These are phyloP conservation scores for Fonsecaea pedrosoi DNA, from an alignment of 2,329 filamentous ascomycete species.

Conservation along the genomic window DNA sequence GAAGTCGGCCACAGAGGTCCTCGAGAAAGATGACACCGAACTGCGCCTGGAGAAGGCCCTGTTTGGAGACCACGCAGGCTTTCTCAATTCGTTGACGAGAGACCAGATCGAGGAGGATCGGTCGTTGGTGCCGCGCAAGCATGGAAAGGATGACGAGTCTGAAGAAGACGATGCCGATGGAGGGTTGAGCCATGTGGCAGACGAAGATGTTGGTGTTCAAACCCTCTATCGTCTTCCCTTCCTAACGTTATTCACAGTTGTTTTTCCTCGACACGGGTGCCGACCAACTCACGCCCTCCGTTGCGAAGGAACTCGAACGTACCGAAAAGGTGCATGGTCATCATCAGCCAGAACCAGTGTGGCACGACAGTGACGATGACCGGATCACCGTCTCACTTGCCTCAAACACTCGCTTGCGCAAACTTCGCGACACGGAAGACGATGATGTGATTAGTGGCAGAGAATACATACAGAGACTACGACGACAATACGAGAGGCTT, in stretches of 20 bases:
- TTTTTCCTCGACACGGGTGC: slow-evolving; percentile 81
- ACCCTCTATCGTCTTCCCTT: slow-evolving; percentile 14
- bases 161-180: slow-evolving; percentile 56
- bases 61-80: slow-evolving; percentile 84
- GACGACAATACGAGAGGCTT: slow-evolving; percentile 73
- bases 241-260: slow-evolving; percentile 54
- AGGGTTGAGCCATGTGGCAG: slow-evolving; percentile 69
- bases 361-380: slow-evolving; percentile 97
- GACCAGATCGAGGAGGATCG: slow-evolving; percentile 55
- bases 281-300: slow-evolving; percentile 45
- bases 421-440: slow-evolving; percentile 77
- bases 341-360: slow-evolving; percentile 61
- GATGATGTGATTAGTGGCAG: slow-evolving; percentile 87
- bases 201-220: slow-evolving; percentile 68
- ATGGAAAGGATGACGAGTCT: slow-evolving; percentile 41
- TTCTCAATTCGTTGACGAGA: slow-evolving; percentile 74
- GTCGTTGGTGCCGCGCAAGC: slow-evolving; percentile 43
- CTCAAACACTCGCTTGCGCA: slow-evolving; percentile 75
- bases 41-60: slow-evolving; percentile 86
- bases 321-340: slow-evolving; percentile 43
- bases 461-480: slow-evolving; percentile 81
- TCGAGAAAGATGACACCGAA: slow-evolving; percentile 81
- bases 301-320: slow-evolving; percentile 48
- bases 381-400: slow-evolving; percentile 82
- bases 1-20: slow-evolving; percentile 37